Base-by-base conservation (phyloP, 768 basidiomycete species). In the Chlorophyllum brunneum region DNA sequence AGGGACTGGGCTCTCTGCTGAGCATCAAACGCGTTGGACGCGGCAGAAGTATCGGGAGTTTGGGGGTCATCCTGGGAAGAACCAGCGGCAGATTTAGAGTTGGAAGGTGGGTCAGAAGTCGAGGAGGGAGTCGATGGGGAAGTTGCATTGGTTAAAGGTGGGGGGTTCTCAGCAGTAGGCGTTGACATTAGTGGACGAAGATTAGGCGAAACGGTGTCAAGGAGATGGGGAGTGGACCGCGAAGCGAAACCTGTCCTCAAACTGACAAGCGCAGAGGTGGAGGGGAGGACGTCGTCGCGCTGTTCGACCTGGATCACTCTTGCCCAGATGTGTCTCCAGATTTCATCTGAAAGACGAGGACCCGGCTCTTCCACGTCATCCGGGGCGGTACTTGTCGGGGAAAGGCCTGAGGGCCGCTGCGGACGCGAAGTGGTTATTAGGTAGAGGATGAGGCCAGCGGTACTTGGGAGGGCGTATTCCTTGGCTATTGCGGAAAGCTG, bases 391-490 rank as follows among this genome's bases (percentile, higher is more conserved):
- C 18, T 36, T 6, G 47, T 51, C 7, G 48, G 31, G 48, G 55
- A 31, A 37, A 51, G 34, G 15, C 46, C 26, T 11, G 54, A 54
- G 16, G 63, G 62, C 48, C 57, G 53, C 45, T 59, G 45, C 46
- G 47, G 9, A 15, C 60, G 52, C 38, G 61, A 40, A 45, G 57
- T 47, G 58, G 69, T 73, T 38, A 90, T 79, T 40, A 98, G 81
- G 67, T 94, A 98, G 1, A 98, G 75, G 37, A 90, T 74, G 41
- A 98, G 69, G 4, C 95, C 95, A 11, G 80, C 68, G 0, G 89
- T 91, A 58, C 86, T 92, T 1, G 95, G 95, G 15, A 98, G 73
- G 2, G 90, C 89, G 62, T 94, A 98, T 68, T 98, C 95, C 67
- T 85, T 86, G 11, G 95, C 93, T 46, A 98, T 97, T 5, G 92